phyloP scores from a whole-genome alignment of 2,329 filamentous ascomycete species.

The Paraphaeosphaeria minitans region DNA sequence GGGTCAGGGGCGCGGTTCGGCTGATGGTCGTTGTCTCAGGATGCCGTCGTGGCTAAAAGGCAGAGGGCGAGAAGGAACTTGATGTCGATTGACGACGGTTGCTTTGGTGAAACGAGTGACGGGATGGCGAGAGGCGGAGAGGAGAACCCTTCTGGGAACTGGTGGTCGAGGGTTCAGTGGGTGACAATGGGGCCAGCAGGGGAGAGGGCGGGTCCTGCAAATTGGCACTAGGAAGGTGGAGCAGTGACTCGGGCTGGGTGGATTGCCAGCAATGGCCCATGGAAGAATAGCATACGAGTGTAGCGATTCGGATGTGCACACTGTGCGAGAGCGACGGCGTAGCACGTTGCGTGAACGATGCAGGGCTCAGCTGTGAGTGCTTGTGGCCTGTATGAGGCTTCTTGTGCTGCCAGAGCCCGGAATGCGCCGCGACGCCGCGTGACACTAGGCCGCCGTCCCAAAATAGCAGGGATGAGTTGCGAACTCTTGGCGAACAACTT shows the following conservation, averaged over 20 bases:
- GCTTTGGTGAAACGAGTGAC: slow-evolving; percentile 40
- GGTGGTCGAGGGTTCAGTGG: slow-evolving; percentile 25
- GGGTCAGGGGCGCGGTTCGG: slow-evolving; percentile 31
- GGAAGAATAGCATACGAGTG: neutral
- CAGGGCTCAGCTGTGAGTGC: neutral
- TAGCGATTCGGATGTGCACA: neutral
- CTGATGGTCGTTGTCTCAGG: slow-evolving; percentile 23
- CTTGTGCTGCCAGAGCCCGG: neutral
- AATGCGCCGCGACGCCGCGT: neutral
- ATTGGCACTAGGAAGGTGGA: slow-evolving; percentile 4
- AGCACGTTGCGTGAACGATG: neutral
- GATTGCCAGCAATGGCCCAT: neutral
- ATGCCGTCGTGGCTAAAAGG: slow-evolving; percentile 19
- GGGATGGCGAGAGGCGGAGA: slow-evolving; percentile 33
- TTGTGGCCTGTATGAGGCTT: neutral
- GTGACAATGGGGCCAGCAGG: slow-evolving; percentile 22
- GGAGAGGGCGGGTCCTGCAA: neutral
- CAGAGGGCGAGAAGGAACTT: slow-evolving; percentile 17
- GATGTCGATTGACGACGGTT: slow-evolving; percentile 20
- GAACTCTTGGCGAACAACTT: slow-evolving; percentile 21
- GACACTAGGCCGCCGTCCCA: slow-evolving; percentile 2
- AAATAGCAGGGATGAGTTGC: slow-evolving; percentile 10
- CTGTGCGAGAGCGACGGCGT: neutral
- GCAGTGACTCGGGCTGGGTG: slow-evolving; percentile 4
- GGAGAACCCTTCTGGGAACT: slow-evolving; percentile 13